Evolutionary conservation across 768 basidiomycete genomes (phyloP), one percentile per base, ranked within the genome.

Genomic region (Inosperma sp.): DNA sequence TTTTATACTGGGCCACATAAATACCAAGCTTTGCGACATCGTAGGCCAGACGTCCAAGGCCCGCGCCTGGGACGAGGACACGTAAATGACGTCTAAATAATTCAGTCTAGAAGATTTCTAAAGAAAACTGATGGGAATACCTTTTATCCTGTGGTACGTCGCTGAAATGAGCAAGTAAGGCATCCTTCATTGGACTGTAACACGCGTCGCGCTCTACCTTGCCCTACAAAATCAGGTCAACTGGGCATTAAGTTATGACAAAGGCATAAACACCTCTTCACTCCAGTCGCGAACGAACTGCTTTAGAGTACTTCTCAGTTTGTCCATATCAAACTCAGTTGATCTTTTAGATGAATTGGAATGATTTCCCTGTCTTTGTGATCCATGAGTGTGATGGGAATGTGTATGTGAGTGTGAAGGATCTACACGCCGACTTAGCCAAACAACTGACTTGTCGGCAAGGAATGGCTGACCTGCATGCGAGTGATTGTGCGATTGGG

Each of bases 281-380:
- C 87, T 89, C 93, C 94, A 98, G 62, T 98, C 93, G 10, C 93
- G 78, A 8, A 93, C 93, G 45, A 95, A 86, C 59, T 95, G 93
- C 62, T 95, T 91, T 31, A 97, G 68, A 0, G 93, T 95, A 61
- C 91, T 93, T 51, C 93, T 72, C 33, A 98, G 72, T 62, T 95
- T 94, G 63, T 96, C 92, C 82, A 88, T 86, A 58, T 92, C 87
- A 53, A 79, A 79, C 30, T 90, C 87, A 0, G 78, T 81, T 1
- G 83, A 78, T 51, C 63, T 66, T 35, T 67, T 60, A 40, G 52
- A 64, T 37, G 29, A 57, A 39, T 53, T 55, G 17, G 42, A 48
- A 46, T 66, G 66, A 5, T 59, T 48, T 6, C 58, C 58, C 57
- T 77, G 77, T 4, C n/a, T n/a, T 65, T 51, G 55, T 68, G 70